These are phyloP conservation scores for Lophium mytilinum DNA, from an alignment of 495 filamentous ascomycete genomes.

Conservation along the genomic window DNA sequence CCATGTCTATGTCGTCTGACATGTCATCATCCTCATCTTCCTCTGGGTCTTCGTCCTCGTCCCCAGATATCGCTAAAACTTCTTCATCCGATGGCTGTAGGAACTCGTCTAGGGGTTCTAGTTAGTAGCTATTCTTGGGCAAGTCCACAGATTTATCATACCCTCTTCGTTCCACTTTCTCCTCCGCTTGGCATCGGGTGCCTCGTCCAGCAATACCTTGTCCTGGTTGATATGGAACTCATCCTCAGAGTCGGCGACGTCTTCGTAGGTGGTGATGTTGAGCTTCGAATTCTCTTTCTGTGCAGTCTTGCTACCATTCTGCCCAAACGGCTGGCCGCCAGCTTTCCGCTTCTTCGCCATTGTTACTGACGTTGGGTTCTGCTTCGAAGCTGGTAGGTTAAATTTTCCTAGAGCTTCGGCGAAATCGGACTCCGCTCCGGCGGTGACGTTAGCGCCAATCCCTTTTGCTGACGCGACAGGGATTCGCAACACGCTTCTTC, in stretches of 20 bases:
- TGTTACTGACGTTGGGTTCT: conserved; percentile 12
- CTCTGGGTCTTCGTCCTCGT: conserved; percentile 45
- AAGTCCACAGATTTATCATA: conserved; percentile 22
- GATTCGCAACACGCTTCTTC: background rate
- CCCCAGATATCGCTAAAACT: conserved; percentile 56
- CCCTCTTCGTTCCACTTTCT: conserved; percentile 58
- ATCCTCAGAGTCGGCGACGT: conserved; percentile 87
- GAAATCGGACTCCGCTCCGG: background rate
- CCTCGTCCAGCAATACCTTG: conserved; percentile 75
- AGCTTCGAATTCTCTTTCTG: conserved; percentile 40
- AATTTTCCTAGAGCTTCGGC: conserved; percentile 11
- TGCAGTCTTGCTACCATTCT: conserved; percentile 38
- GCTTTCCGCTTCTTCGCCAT: conserved; percentile 84
- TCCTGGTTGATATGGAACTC: conserved; percentile 80
- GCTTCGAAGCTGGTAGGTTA: background rate
- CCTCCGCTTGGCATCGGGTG: conserved; percentile 65
- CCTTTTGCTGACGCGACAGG: background rate
- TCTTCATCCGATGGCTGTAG: conserved; percentile 82
- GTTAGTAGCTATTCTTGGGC: conserved; percentile 3
- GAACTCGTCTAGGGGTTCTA: conserved; percentile 41
- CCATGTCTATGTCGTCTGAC: conserved; percentile 35
- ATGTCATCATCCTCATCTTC: conserved; percentile 39
- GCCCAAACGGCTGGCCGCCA: conserved; percentile 35
- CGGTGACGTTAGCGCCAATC: background rate
- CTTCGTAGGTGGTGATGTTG: conserved; percentile 61